Evolutionary conservation across 768 basidiomycete species (phyloP).

Genomic region (Cantharellus anzutake): DNA sequence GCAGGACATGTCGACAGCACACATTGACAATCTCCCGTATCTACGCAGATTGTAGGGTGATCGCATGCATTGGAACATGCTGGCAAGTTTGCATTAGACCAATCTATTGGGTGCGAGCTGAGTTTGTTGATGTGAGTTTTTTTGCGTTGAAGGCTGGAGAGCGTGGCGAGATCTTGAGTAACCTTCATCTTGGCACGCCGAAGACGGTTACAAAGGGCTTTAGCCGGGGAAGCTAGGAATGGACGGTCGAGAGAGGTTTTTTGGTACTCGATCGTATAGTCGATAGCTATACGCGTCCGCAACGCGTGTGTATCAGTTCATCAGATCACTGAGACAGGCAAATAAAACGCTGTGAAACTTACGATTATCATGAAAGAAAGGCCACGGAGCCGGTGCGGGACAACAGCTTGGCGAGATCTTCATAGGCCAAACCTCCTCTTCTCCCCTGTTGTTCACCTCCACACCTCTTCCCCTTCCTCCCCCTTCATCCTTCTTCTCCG

Average conservation of each 20-base stretch:
- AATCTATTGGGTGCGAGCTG: conserved; percentile 6
- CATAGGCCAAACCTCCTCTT: no score
- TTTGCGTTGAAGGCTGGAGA: neutral
- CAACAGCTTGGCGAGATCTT: conserved; percentile 8
- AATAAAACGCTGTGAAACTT: neutral
- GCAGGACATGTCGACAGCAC: conserved; percentile 15
- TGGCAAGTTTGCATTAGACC: conserved; percentile 15
- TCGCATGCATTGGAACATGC: conserved; percentile 19
- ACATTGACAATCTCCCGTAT: conserved; percentile 18
- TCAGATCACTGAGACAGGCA: neutral
- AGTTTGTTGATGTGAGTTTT: neutral
- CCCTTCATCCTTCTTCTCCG: neutral
- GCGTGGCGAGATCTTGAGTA: conserved; percentile 3
- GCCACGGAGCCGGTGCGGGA: conserved; percentile 16
- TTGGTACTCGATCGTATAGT: conserved; percentile 16
- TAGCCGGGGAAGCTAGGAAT: conserved; percentile 2
- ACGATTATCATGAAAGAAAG: conserved; percentile 16
- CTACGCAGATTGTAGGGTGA: conserved; percentile 1
- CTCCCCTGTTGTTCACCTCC: no score
- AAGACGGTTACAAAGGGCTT: conserved; percentile 6
- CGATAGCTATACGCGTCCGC: conserved; percentile 8
- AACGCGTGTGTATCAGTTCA: neutral
- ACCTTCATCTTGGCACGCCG: conserved; percentile 1
- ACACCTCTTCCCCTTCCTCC: conserved; percentile 11
- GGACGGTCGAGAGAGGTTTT: conserved; percentile 14